phyloP scores from a whole-genome alignment of 1,284 basidiomycete species.

The Chalciporus piperatoides region DNA sequence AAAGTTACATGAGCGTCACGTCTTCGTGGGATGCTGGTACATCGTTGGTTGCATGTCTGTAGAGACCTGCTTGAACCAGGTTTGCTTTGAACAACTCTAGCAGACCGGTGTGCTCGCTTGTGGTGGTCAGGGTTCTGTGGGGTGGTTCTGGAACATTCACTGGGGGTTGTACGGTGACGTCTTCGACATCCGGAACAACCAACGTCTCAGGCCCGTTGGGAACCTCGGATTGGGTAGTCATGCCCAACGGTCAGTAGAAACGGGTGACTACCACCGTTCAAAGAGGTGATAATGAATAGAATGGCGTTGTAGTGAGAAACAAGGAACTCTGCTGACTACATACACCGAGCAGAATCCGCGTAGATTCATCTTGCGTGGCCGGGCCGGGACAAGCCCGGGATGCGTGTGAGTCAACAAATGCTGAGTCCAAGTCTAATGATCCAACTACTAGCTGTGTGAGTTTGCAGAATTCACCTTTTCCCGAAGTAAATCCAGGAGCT shows the following conservation, averaged over 20 bases:
- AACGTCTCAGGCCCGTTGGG: background rate
- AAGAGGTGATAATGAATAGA: no score
- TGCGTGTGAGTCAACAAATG: no score
- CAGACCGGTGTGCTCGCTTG: slow-evolving; percentile 4
- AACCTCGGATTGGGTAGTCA: slow-evolving; percentile 11
- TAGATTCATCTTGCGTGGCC: no score
- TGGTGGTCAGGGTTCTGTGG: slow-evolving; percentile 4
- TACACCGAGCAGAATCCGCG: no score
- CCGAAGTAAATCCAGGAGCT: slow-evolving; percentile 38
- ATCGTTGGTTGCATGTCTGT: slow-evolving; percentile 37
- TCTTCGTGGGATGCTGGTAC: slow-evolving; percentile 57
- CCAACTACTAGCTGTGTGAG: slow-evolving; percentile 5
- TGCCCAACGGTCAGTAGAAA: slow-evolving; percentile 3
- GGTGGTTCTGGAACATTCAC: background rate
- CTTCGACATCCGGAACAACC: background rate
- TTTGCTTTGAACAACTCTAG: slow-evolving; percentile 50
- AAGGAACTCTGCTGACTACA: no score
- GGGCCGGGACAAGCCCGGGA: no score
- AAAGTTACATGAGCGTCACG: slow-evolving; percentile 58
- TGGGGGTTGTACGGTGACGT: background rate
- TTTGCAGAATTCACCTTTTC: slow-evolving; percentile 18
- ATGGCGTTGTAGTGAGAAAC: no score
- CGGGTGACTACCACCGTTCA: no score
- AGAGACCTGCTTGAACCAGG: slow-evolving; percentile 48
- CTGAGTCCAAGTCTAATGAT: no score